phyloP scores from a whole-genome alignment of 2,329 filamentous ascomycete species.

The Aureobasidium sp. region DNA sequence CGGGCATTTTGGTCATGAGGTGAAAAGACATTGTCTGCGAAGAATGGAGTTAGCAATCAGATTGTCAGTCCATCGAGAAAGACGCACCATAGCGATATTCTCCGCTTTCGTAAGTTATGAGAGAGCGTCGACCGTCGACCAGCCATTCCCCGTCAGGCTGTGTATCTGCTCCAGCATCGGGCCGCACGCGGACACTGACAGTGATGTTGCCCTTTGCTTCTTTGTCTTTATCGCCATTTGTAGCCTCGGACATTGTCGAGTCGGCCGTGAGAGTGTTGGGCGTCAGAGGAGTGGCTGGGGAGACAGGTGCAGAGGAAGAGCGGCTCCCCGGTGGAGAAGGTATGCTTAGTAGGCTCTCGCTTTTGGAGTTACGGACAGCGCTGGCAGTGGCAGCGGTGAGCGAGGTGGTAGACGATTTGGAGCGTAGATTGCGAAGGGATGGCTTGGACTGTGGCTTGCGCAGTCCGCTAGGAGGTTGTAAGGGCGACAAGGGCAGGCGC shows the following conservation, averaged over 20 bases:
- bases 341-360: constrained; percentile 67
- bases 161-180: constrained; percentile 60
- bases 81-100: constrained; percentile 82
- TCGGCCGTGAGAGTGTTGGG: constrained; percentile 77
- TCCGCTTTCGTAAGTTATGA: constrained; percentile 84
- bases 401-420: constrained; percentile 37
- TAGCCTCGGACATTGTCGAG: constrained; percentile 37
- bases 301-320: constrained; percentile 86
- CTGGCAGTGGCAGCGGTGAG: constrained; percentile 63
- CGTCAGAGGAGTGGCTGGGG: constrained; percentile 83
- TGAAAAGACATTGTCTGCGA: constrained; percentile 87
- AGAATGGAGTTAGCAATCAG: constrained; percentile 3
- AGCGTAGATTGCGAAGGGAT: constrained; percentile 41
- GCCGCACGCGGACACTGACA: constrained; percentile 88
- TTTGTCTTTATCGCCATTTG: constrained; percentile 32
- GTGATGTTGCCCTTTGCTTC: constrained; percentile 91
- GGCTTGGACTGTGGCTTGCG: constrained; percentile 24
- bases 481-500: constrained; percentile 21
- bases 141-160: constrained; percentile 78
- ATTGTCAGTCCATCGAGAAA: background rate
- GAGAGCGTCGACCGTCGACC: constrained; percentile 74
- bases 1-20: constrained; percentile 88
- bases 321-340: constrained; percentile 81
- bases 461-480: constrained; percentile 20
- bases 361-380: constrained; percentile 57